A percentile compares a stretch with the other conserved stretches of the same genome.
These are phyloP conservation scores for Penicillium sp. DNA, from an alignment of 2,329 filamentous ascomycete species.

Conservation along the genomic window DNA sequence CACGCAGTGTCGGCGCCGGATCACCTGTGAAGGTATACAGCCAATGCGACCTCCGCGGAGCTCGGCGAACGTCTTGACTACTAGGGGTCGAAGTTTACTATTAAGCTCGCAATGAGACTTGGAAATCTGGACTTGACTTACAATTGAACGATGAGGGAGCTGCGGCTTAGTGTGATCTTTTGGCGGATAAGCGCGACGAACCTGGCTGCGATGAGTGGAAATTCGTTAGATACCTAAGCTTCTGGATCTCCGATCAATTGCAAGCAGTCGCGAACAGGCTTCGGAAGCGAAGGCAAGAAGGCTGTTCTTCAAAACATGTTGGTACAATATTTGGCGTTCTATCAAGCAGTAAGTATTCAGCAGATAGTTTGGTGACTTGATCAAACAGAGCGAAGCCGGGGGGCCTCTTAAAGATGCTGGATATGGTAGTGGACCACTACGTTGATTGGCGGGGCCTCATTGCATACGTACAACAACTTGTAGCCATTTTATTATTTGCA, in stretches of 20 bases:
- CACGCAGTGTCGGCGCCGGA: conserved; percentile 59
- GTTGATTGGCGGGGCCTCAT: conserved; percentile 14
- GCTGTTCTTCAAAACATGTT: not conserved
- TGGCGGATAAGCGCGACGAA: not conserved
- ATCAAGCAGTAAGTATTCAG: not conserved
- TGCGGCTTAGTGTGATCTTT: not conserved
- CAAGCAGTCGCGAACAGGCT: not conserved
- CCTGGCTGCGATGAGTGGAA: not conserved
- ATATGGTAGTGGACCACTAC: not conserved
- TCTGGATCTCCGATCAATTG: not conserved
- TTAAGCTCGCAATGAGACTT: not conserved
- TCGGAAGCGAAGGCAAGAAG: not conserved
- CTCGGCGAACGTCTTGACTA: not conserved
- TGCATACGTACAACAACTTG: not conserved
- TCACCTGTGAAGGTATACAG: not conserved
- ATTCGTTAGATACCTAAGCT: not conserved
- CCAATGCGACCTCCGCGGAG: not conserved
- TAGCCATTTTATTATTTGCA: not conserved
- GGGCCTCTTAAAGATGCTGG: not conserved
- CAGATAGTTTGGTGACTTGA: not conserved
- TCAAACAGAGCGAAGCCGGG: not conserved
- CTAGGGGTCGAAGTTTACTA: not conserved
- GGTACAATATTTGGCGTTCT: not conserved
- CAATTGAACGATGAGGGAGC: not conserved
- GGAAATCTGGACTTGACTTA: not conserved